These are phyloP conservation scores for Ophiobolus disseminans DNA, from an alignment of 2,329 filamentous ascomycete species.

Conservation along the genomic window DNA sequence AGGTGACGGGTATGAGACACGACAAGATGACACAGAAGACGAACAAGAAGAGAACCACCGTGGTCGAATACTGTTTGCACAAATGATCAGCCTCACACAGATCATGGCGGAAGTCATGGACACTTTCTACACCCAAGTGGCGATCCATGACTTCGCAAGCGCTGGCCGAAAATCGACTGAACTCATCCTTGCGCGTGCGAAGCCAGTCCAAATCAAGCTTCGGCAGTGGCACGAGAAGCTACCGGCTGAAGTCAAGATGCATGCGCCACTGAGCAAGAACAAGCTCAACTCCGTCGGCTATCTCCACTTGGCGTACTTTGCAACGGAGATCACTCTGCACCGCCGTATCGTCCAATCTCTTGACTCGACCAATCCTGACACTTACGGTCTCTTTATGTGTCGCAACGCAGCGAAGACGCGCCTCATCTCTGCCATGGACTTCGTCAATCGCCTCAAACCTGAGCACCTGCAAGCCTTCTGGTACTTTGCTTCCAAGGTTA, in stretches of 20 bases:
- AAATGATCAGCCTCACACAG: constrained; percentile 77
- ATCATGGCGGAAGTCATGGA: constrained; percentile 82
- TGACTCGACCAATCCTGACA: constrained; percentile 64
- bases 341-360: constrained; percentile 88
- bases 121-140: constrained; percentile 80
- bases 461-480: constrained; percentile 90
- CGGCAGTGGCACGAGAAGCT: constrained; percentile 82
- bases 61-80: constrained; percentile 73
- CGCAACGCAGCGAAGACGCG: constrained; percentile 92
- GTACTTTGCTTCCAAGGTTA: constrained; percentile 87
- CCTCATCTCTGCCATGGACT: constrained; percentile 95
- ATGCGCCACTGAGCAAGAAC: constrained; percentile 52
- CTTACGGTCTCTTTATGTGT: constrained; percentile 89
- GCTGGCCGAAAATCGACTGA: constrained; percentile 75
- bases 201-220: constrained; percentile 81
- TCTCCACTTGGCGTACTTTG: constrained; percentile 90
- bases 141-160: constrained; percentile 71
- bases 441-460: constrained; percentile 89
- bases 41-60: constrained; percentile 68
- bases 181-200: constrained; percentile 75
- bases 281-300: constrained; percentile 62
- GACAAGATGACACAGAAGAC: constrained; percentile 58
- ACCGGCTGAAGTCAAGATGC: constrained; percentile 70
- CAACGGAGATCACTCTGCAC: constrained; percentile 91
- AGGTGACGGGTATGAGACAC: constrained; percentile 60